Percentiles rank a stretch among this genome's conserved stretches.
Evolutionary conservation across 1,284 basidiomycete species (phyloP).

Genomic region (Sanghuangporus sanghuang): DNA sequence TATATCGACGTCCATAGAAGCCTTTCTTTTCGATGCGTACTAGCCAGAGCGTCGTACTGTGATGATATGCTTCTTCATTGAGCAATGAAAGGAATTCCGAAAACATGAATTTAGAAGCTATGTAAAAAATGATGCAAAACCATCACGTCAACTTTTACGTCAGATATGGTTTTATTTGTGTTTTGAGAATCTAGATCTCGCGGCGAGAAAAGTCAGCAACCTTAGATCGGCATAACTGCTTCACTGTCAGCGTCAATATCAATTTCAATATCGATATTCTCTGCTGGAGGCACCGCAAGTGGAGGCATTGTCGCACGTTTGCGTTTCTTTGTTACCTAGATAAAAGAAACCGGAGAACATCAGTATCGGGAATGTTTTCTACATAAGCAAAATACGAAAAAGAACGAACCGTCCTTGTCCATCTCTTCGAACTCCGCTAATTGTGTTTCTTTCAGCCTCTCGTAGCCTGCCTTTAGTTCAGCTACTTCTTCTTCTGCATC

Average conservation of each 20-base stretch:
- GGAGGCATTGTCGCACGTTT: background rate
- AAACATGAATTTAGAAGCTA: no score
- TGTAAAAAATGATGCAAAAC: no score
- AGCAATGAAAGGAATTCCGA: no score
- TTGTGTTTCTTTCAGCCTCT: background rate
- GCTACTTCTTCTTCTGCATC: conserved; percentile 6
- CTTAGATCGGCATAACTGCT: background rate
- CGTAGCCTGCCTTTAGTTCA: background rate
- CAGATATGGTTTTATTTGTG: no score
- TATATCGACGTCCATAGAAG: conserved; percentile 25
- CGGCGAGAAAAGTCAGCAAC: no score
- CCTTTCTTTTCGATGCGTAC: conserved; percentile 25
- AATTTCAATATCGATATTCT: background rate
- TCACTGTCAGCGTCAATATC: background rate
- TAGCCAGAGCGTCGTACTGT: no score
- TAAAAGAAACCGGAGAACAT: background rate
- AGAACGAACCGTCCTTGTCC: conserved; percentile 1
- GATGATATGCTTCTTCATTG: no score
- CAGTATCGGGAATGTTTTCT: background rate
- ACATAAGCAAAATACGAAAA: background rate
- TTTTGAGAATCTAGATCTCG: no score
- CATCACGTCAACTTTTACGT: no score
- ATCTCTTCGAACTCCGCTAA: conserved; percentile 6
- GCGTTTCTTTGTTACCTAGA: conserved; percentile 8
- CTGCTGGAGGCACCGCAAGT: background rate